Conservation (phyloP, 805 yeast species). For the Candida chilensis region DNA sequence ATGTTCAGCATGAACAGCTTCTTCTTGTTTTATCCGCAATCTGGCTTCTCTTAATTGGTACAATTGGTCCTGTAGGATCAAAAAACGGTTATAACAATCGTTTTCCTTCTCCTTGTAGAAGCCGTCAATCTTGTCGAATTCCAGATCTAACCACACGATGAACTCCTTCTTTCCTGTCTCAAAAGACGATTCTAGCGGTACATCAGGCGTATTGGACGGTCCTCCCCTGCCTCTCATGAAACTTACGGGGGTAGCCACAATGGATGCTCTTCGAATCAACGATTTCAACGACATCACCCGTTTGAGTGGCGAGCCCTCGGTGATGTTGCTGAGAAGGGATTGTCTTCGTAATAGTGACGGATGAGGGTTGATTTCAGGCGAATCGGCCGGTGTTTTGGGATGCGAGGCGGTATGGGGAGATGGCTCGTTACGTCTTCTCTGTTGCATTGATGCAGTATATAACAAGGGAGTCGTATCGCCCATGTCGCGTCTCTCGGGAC, state of each 20-base stretch:
- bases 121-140: constrained; percentile 47
- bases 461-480: too few relatives aligned
- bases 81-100: constrained; percentile 49
- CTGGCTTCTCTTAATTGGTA: constrained; percentile 52
- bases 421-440: too few relatives aligned
- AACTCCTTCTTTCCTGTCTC: constrained; percentile 39
- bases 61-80: constrained; percentile 61
- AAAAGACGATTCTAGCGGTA: constrained; percentile 7
- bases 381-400: too few relatives aligned
- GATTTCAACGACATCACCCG: constrained; percentile 7
- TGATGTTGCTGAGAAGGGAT: constrained; percentile 11
- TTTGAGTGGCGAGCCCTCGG: constrained; percentile 1
- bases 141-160: constrained; percentile 56
- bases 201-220: not conserved
- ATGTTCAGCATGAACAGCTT: constrained; percentile 2
- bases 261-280: constrained; percentile 6
- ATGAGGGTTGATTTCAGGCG: constrained; percentile 1
- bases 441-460: too few relatives aligned
- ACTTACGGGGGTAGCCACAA: not conserved
- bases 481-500: too few relatives aligned
- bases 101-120: constrained; percentile 57
- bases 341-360: constrained; percentile 4
- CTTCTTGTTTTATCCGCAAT: too few relatives aligned
- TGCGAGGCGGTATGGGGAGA: too few relatives aligned
- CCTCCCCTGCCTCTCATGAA: not conserved